These are phyloP conservation scores for Trichoderma semiorbis DNA, from an alignment of 2,329 filamentous ascomycete species.

Conservation along the genomic window DNA sequence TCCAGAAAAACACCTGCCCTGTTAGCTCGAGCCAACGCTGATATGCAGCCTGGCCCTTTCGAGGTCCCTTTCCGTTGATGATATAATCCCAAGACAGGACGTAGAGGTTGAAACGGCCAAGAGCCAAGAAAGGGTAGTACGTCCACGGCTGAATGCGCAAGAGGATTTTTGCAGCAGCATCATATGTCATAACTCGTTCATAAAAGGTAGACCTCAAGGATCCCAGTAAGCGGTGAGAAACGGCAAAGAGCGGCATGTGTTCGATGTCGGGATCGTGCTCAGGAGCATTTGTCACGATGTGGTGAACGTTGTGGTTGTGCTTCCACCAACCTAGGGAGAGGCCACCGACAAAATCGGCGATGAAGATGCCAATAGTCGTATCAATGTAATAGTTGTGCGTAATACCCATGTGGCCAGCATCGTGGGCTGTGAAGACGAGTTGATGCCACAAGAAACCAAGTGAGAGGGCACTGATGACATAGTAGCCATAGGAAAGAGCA, in stretches of 20 bases:
- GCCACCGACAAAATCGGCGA: slow-evolving; percentile 63
- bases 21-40: slow-evolving; percentile 63
- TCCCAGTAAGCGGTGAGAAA: slow-evolving; percentile 62
- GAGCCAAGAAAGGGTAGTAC: slow-evolving; percentile 65
- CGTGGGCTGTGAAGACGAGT: slow-evolving; percentile 66
- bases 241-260: slow-evolving; percentile 67
- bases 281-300: slow-evolving; percentile 62
- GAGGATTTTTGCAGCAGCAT: slow-evolving; percentile 56
- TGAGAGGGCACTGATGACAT: slow-evolving; percentile 53
- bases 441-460: slow-evolving; percentile 55
- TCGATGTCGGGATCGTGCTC: slow-evolving; percentile 60
- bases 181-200: slow-evolving; percentile 61
- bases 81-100: slow-evolving; percentile 61
- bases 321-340: slow-evolving; percentile 69
- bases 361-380: slow-evolving; percentile 58
- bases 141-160: slow-evolving; percentile 62
- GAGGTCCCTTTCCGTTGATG: slow-evolving; percentile 51
- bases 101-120: slow-evolving; percentile 72
- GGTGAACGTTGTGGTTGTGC: slow-evolving; percentile 65
- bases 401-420: slow-evolving; percentile 62
- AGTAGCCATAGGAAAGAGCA: slow-evolving; percentile 50
- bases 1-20: slow-evolving; percentile 59
- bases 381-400: slow-evolving; percentile 57
- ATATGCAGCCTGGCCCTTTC: slow-evolving; percentile 60
- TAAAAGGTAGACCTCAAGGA: slow-evolving; percentile 64